Evolutionary conservation across 2,329 filamentous ascomycete genomes (phyloP).

Genomic region (Calonectria honghensis): DNA sequence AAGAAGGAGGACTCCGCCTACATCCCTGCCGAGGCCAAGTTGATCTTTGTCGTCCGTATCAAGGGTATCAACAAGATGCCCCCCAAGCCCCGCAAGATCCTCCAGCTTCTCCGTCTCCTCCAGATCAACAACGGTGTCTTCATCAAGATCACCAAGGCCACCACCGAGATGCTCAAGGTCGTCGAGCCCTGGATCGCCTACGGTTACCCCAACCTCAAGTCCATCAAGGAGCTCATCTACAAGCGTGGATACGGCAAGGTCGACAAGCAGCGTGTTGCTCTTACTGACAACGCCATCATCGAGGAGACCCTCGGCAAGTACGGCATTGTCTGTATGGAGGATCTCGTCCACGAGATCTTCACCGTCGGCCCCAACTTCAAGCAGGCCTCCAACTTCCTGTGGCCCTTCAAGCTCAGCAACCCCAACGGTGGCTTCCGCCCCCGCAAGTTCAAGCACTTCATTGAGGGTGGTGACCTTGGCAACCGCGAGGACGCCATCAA

Average conservation of each 20-base stretch:
- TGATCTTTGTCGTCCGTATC: slow-evolving; percentile 99
- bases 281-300: slow-evolving; percentile 98
- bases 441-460: slow-evolving; percentile 99
- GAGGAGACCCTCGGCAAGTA: slow-evolving; percentile 98
- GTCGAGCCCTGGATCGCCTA: slow-evolving; percentile 99
- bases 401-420: slow-evolving; percentile 99
- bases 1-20: slow-evolving; percentile 96
- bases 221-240: slow-evolving; percentile 99
- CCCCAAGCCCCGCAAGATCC: slow-evolving; percentile 99
- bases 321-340: slow-evolving; percentile 99
- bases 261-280: slow-evolving; percentile 96
- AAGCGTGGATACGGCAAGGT: slow-evolving; percentile 99
- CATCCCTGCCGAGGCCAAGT: slow-evolving; percentile 94
- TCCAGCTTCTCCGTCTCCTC: slow-evolving; percentile 98
- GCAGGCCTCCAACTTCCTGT: slow-evolving; percentile 99
- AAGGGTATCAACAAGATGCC: slow-evolving; percentile 99
- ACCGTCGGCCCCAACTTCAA: slow-evolving; percentile 99
- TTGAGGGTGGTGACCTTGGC: slow-evolving; percentile 98
- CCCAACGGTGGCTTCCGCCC: slow-evolving; percentile 96
- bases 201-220: slow-evolving; percentile 99
- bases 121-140: slow-evolving; percentile 99
- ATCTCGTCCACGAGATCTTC: slow-evolving; percentile 99
- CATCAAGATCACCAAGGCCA: slow-evolving; percentile 97
- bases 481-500: slow-evolving; percentile 99
- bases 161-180: slow-evolving; percentile 96